A percentile compares a stretch with the other conserved stretches of the same genome.
These are phyloP conservation scores for Ceratocystis destructans DNA, from an alignment of 2,329 filamentous ascomycete genomes.

Conservation along the genomic window DNA sequence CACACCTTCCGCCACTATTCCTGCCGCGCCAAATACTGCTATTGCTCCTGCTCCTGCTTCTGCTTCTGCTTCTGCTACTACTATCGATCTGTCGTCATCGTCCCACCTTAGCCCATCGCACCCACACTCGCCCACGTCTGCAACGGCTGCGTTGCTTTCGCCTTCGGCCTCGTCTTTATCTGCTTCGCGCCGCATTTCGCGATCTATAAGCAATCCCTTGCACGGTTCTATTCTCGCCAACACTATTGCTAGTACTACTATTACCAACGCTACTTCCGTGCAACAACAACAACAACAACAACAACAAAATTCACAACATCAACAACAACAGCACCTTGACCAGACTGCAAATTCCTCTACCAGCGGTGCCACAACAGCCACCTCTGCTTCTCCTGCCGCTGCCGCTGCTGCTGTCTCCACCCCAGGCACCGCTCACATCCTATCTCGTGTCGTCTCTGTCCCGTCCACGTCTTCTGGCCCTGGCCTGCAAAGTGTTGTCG, in stretches of 20 bases:
- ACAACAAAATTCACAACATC: not conserved
- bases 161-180: not conserved
- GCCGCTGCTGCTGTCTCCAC: slow-evolving; percentile 19
- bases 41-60: too few species aligned
- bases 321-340: not conserved
- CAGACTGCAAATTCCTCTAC: slow-evolving; percentile 24
- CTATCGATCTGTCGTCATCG: slow-evolving; percentile 18
- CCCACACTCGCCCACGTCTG: not conserved
- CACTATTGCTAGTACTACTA: slow-evolving; percentile 21
- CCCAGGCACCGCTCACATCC: slow-evolving; percentile 24
- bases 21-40: not conserved
- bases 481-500: slow-evolving; percentile 14
- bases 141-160: slow-evolving; percentile 15
- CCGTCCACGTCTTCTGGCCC: slow-evolving; percentile 21
- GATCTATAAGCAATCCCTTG: slow-evolving; percentile 24
- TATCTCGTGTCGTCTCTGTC: slow-evolving; percentile 29
- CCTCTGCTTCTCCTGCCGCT: slow-evolving; percentile 8
- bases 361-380: slow-evolving; percentile 19
- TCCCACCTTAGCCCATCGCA: slow-evolving; percentile 13
- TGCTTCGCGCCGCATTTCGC: slow-evolving; percentile 16
- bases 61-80: not conserved
- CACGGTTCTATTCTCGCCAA: slow-evolving; percentile 27
- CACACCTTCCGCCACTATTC: slow-evolving; percentile 14
- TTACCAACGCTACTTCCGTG: not conserved
- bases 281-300: not conserved